Evolutionary conservation across 1,284 basidiomycete species (phyloP), one percentile per base, ranked within the genome.

Genomic region (Malassezia equina): DNA sequence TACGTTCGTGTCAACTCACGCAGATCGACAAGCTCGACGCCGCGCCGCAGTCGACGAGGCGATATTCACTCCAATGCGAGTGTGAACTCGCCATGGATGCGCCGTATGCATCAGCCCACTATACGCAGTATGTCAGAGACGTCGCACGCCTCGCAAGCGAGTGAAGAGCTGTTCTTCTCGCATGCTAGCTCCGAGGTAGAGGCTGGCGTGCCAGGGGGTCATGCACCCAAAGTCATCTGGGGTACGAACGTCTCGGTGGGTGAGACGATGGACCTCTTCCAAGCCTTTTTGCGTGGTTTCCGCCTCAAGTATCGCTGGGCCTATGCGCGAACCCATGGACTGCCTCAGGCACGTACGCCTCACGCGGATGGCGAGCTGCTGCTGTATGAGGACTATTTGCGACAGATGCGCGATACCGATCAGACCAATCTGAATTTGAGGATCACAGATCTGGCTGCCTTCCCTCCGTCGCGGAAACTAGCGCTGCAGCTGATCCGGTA

Each of bases 361-460:
- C 13, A 56, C n/a, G 61, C 61, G 17, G 67, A 67, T 8, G 71
- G 69, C 25, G 67, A 75, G 40, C 62, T 67, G 53, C 69, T 73
- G 36, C 66, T 86, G 19, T 98, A 96, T 75, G 85, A 91, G 65
- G 79, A 78, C 2, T 93, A 94, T 73, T 76, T 96, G 52, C 81
- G 85, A 6, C 81, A 84, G 46, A 89, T 96, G 85, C 83, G 90
- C 31, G 80, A 85, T 62, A 95, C 90, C 0, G 65, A 72, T 29
- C 88, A 94, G 75, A 88, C 85, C 12, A 88, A 88, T 72, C 79
- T 98, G 65, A 98, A 98, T 75, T 79, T 98, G 50, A 90, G 96
- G 70, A 81, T 89, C 73, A 72, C 81, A 67, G 94, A 98, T 75
- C 78, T 98, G n/a, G 80, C 85, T 25, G 83, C 91, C 0, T 98